Percentiles rank a stretch among this genome's conserved stretches.
phyloP scores from a whole-genome alignment of 192 early-diverging fungal genomes.

The Allomyces javanicus region DNA sequence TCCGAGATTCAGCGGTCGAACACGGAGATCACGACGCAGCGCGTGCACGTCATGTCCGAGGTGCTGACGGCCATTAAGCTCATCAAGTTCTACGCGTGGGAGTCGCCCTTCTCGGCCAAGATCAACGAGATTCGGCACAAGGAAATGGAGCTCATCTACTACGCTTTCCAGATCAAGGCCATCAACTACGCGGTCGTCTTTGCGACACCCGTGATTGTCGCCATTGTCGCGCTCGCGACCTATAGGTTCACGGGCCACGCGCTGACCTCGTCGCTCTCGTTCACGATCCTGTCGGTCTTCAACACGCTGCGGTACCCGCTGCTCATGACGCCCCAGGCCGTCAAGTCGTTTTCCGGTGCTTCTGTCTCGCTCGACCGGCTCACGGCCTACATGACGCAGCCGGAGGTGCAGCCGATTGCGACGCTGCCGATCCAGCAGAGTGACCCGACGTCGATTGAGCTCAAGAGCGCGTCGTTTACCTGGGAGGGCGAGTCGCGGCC shows the following conservation, averaged over 20 bases:
- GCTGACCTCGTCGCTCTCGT: constrained; percentile 28
- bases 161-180: constrained; percentile 30
- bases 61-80: constrained; percentile 53
- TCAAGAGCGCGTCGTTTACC: constrained; percentile 31
- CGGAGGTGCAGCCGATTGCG: constrained; percentile 32
- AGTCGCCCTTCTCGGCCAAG: constrained; percentile 37
- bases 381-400: constrained; percentile 32
- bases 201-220: constrained; percentile 34
- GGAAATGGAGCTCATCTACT: constrained; percentile 30
- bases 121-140: constrained; percentile 29
- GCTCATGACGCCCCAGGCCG: constrained; percentile 39
- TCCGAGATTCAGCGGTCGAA: constrained; percentile 23
- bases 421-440: constrained; percentile 11
- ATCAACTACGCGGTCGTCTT: constrained; percentile 39
- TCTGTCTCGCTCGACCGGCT: constrained; percentile 32
- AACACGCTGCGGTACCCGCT: constrained; percentile 54
- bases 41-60: constrained; percentile 55
- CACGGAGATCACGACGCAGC: constrained; percentile 33
- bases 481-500: constrained; percentile 27
- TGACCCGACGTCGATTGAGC: constrained; percentile 16
- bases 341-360: constrained; percentile 28
- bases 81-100: constrained; percentile 63
- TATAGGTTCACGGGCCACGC: constrained; percentile 13
- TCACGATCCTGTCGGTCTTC: constrained; percentile 42
- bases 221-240: constrained; percentile 15